Evolutionary conservation across 1,284 basidiomycete species (phyloP), one percentile per base, ranked within the genome.

Genomic region (Leucocoprinus gongylophorus): DNA sequence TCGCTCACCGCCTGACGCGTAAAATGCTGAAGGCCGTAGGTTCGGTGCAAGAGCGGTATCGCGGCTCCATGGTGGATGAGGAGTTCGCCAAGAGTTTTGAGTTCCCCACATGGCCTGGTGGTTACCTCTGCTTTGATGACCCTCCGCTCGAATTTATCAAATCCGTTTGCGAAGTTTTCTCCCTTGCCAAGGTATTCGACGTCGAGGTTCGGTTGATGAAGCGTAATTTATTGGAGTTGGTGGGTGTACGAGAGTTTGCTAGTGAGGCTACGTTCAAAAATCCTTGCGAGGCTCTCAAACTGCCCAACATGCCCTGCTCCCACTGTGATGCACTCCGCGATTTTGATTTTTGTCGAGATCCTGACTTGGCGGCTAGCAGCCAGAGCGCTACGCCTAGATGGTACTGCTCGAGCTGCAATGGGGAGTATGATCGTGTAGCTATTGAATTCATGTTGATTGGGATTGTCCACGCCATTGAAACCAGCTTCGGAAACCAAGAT

Each of bases 311-410:
- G 23, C 89, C 95, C 23, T 99, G 97, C 67, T 81, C 80, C 49
- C 83, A 88, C 62, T 99, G 97, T 71, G 95, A 95, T 67, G 75
- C 79, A 20, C 80, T 95, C 54, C 83, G 91, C 17, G 92, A 95
- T 66, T 89, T 99, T 58, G 95, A 99, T 66, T 87, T 98, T 58
- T 97, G 94, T 64, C 81, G 95, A n/a, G 95, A 97, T 66, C 77
- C 85, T 5, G 91, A 94, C 56, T 78, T 97, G 39, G 73, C 93
- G 46, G 86, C 89, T 0, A 73, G 74, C 58, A 64, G 75, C 29
- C 67, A 71, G 35, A 71, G 75, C 20, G 64, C 74, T 8, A 69
- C 70, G 20, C 72, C 76, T 9, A 79, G 80, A 62, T 90, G 88
- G 88, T 62, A 69, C 15, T 90, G 85, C 61, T 67, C 64, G 12